Base-by-base conservation (phyloP, 2,329 filamentous ascomycete species). In the Arthrobotrys megalospora region DNA sequence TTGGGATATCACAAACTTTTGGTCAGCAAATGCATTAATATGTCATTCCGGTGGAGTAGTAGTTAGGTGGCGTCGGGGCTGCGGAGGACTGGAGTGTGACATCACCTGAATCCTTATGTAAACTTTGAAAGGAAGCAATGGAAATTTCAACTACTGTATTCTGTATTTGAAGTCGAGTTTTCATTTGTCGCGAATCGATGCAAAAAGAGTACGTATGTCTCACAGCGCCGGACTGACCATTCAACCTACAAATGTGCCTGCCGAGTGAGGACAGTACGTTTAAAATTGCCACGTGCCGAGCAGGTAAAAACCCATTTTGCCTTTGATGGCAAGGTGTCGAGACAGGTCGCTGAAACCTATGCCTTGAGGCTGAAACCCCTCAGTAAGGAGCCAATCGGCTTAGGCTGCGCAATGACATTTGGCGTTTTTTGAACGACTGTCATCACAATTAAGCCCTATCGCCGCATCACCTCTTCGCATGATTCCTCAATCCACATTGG, bases 221-320 rank as follows among this genome's bases (percentile, higher is more conserved):
- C 24, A 28, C 24, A 28, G 24, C 24, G 24, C 24, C 24, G 5
- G 24, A 28, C 24, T 5, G 24, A 28, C 24, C 5, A 28, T 28
- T 28, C 24, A 28, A 5, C 24, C 24, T 2, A 28, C 24, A 5
- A 28, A 28, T 28, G 24, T 28, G 5, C 24, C 24, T 28, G 24
- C 41, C 41, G 11, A 45, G 41, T 45, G 3, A n/a, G 6, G 48
- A 67, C 21, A 12, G 10, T 65, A 24, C 38, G 32, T 52, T 66
- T 66, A 50, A 50, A 60, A 55, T 68, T 28, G 28, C 70, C 70
- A 75, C 70, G 63, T 75, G 70, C 21, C 28, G 47, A 19, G 41
- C 21, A 47, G 32, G 24, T 34, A 48, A 45, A 48, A 45, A 8
- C 10, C 14, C 8, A 45, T 64, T 50, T 50, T 38, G 43, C 55